Evolutionary conservation across 208 protist species (phyloP).

Genomic region (Acanthamoeba royreba): DNA sequence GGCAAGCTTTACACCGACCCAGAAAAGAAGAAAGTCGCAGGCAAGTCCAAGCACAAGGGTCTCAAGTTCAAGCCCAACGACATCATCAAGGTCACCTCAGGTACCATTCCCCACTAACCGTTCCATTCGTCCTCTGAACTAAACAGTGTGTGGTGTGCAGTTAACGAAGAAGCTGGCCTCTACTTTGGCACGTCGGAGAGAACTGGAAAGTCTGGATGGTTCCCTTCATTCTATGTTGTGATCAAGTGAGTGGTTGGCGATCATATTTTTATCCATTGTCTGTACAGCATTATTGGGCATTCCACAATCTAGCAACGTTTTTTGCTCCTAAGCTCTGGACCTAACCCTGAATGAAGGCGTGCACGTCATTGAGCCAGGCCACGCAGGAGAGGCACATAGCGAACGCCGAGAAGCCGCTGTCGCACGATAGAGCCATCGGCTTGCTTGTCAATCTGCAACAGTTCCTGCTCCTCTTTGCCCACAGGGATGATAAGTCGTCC

Average conservation of each 20-base stretch:
- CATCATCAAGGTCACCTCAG: neutral
- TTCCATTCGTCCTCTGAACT: too few relatives aligned
- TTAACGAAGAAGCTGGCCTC: neutral
- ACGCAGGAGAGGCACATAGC: slow-evolving; percentile 30
- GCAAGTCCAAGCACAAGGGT: neutral
- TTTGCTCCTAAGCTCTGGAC: too few relatives aligned
- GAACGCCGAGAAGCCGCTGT: neutral
- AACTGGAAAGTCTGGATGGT: neutral
- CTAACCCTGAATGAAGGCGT: too few relatives aligned
- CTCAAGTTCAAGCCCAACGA: slow-evolving; percentile 14
- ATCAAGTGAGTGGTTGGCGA: too few relatives aligned
- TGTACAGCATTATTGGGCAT: too few relatives aligned
- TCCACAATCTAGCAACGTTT: too few relatives aligned
- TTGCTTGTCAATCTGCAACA: slow-evolving; percentile 40
- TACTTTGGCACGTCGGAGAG: neutral
- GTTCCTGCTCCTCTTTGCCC: slow-evolving; percentile 27
- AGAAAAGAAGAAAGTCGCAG: neutral
- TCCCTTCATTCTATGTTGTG: neutral
- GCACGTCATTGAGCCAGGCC: neutral
- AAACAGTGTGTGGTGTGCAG: neutral
- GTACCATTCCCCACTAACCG: neutral
- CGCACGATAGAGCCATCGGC: neutral
- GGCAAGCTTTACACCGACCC: neutral
- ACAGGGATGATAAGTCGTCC: slow-evolving; percentile 72
- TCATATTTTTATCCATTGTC: too few relatives aligned